Evolutionary conservation across 352 stramenopile genomes (phyloP), one percentile per base, ranked within the genome.

Genomic region (Aphanomyces euteiches): DNA sequence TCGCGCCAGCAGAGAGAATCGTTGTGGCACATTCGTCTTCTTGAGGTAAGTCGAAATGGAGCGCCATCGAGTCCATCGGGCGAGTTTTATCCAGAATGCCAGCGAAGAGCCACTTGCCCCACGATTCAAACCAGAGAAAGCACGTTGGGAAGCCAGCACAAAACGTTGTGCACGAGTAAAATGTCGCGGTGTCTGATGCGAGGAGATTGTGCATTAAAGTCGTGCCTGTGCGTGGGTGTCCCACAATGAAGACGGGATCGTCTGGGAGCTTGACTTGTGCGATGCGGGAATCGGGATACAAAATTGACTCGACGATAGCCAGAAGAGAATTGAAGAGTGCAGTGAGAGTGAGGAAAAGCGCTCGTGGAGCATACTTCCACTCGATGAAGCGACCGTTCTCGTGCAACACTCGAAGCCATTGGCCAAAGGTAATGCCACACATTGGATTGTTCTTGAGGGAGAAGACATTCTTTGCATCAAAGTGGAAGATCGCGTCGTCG

Each of bases 41-140:
- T 45, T 86, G 78, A 7, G 79, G 79, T 38, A 79, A 47, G 72
- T 84, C 77, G 68, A 82, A 84, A 57, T 73, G 28, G 4, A 86
- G 54, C 3, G 64, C 65, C 13, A 86, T 73, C 72, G 81, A 82
- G 57, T 86, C 79, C 79, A 86, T 86, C 15, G 79, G 79, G 12
- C 79, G 72, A 41, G 47, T 82, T 15, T 80, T 64, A 19, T 69
- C 59, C 6, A 86, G 71, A 5, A 77, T 54, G 21, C 59, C 36
- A 4, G 54, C 21, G 61, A 87, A 83, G 19, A 83, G 59, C n/a
- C 67, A 43, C 68, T 82, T 84, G 15, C 77, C 77, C 63, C 72
- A 64, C 7, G n/a, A 21, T 74, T 82, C 78, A 69, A 87, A 78
- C 73, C 74, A 79, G 15, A 81, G 66, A 67, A 84, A 83, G 37